These are phyloP conservation scores for Aspergillus brunneoviolaceus DNA, from an alignment of 2,329 filamentous ascomycete genomes.

Conservation along the genomic window DNA sequence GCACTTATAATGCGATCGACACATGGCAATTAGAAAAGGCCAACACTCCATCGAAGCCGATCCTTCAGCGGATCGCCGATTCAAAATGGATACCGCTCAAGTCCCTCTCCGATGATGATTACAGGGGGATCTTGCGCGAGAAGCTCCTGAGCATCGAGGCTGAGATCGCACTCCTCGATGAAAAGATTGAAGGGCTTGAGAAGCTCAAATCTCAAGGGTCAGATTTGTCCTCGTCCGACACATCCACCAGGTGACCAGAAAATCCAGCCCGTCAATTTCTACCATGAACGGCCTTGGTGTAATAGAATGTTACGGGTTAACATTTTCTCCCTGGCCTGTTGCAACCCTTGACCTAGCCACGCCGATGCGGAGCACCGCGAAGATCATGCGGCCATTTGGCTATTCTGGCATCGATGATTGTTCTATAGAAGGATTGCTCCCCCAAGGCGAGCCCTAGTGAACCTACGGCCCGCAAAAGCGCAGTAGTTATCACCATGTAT, in stretches of 20 bases:
- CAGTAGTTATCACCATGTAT: background rate
- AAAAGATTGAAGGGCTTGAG: conserved; percentile 62
- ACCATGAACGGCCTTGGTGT: background rate
- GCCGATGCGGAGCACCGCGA: background rate
- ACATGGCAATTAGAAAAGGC: conserved; percentile 43
- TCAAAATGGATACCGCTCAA: conserved; percentile 72
- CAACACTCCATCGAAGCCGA: conserved; percentile 38
- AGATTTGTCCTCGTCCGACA: background rate
- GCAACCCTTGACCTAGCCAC: background rate
- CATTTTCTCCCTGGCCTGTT: background rate
- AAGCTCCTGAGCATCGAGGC: conserved; percentile 70
- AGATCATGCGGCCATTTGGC: background rate
- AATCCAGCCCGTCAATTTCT: background rate
- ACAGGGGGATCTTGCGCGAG: conserved; percentile 67
- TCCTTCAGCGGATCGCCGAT: conserved; percentile 54
- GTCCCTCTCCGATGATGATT: conserved; percentile 70
- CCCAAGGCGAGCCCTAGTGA: background rate
- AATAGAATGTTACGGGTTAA: background rate
- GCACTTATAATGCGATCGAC: conserved; percentile 54
- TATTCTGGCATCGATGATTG: background rate
- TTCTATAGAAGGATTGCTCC: background rate
- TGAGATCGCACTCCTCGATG: conserved; percentile 76
- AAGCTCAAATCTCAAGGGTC: conserved; percentile 19
- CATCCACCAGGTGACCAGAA: conserved; percentile 1
- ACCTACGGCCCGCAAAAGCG: background rate